Evolutionary conservation across 2,329 filamentous ascomycete species (phyloP), one percentile per base, ranked within the genome.

Genomic region (Sporothrix pallida): DNA sequence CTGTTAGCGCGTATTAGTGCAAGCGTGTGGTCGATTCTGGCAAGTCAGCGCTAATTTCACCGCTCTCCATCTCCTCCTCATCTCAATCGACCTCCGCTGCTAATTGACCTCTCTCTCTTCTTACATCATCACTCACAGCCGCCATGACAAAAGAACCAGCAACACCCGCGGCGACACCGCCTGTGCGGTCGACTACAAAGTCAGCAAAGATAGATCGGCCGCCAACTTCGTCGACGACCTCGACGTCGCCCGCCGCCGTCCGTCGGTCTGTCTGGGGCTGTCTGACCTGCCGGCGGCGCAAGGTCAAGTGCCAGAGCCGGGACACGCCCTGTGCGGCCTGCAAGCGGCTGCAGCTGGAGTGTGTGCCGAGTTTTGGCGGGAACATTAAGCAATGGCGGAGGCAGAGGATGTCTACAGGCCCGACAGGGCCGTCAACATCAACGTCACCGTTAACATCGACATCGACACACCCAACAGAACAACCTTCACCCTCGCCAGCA

Each of bases 261-360:
- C 52, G 54, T 13, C 70, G 74, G 1, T 74, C 73, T 4, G 74
- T 75, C 46, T 75, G 74, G 74, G 74, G 73, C 54, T 75, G 74
- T 26, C 17, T 75, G 44, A 75, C 73, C 3, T 75, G 74, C 26
- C 71, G 74, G 3, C 74, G 74, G 7, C 70, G 73, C n/a, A 75
- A 74, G 42, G 74, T 75, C 58, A 74, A 75, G 60, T 75, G 74
- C 71, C 73, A 73, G 46, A 69, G 69, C 42, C 58, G 74, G 1
- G 71, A 70, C 1, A 73, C 63, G 23, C 73, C 74, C 1, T 75
- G 73, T 52, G 71, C 72, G 9, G 73, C 74, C 15, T 75, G 74
- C 15, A 56, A 42, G 0, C 73, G 73, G 6, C 68, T 75, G 54
- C 71, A 73, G 13, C 74, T 75, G 20, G 56, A 68, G 2, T 75